Evolutionary conservation across 805 yeast species (phyloP).

Genomic region (Yamadazyma phyllophila): DNA sequence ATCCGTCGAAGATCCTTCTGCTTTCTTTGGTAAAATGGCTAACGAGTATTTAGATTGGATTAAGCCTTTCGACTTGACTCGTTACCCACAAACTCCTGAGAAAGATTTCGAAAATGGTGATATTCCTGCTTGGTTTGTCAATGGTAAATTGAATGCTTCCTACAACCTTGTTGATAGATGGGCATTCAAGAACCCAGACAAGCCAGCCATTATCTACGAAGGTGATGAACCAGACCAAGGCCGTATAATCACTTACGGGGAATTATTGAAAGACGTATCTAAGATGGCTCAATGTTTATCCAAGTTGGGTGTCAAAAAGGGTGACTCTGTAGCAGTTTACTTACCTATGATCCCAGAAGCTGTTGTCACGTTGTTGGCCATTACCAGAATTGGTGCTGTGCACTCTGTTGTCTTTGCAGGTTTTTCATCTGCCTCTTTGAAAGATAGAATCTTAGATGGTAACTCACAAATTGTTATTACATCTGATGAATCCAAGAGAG

Average conservation of each 20-base stretch:
- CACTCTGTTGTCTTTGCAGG: conserved; percentile 98
- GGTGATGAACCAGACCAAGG: conserved; percentile 86
- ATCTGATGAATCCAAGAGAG: conserved; percentile 93
- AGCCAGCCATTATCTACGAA: conserved; percentile 83
- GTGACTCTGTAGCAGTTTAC: conserved; percentile 95
- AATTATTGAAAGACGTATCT: conserved; percentile 79
- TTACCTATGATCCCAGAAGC: conserved; percentile 99
- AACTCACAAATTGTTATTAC: conserved; percentile 84
- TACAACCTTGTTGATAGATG: conserved; percentile 96
- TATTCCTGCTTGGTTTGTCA: conserved; percentile 83
- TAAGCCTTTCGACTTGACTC: conserved; percentile 47
- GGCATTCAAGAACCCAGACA: conserved; percentile 83
- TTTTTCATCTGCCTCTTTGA: conserved; percentile 87
- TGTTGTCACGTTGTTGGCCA: conserved; percentile 88
- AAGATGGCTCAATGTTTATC: conserved; percentile 81
- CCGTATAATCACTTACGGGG: conserved; percentile 76
- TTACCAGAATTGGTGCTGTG: conserved; percentile 90
- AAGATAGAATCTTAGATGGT: conserved; percentile 89
- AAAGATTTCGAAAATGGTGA: conserved; percentile 63
- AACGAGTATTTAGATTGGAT: conserved; percentile 50
- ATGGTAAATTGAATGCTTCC: conserved; percentile 89
- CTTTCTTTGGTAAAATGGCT: conserved; percentile 56
- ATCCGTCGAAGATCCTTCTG: conserved; percentile 53
- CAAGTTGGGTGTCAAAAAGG: conserved; percentile 85
- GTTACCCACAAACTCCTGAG: conserved; percentile 45